Conservation (phyloP, 73 alveolate species). For the Paramecium sexaurelia region DNA sequence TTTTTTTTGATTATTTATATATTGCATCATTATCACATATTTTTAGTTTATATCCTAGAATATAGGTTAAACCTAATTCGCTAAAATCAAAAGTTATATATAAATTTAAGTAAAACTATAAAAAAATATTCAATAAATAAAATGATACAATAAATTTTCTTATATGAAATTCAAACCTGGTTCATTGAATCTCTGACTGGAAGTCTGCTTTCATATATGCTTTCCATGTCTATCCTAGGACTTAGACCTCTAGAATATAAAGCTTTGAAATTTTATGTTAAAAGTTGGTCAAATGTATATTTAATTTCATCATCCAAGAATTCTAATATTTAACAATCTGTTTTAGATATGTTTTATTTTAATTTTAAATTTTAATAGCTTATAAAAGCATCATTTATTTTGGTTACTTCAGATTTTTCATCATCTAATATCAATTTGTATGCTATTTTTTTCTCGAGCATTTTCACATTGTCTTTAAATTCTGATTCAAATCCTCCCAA, state of each 20-base stretch:
- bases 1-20: no score
- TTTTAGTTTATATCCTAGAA: no score
- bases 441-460: not conserved
- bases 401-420: slow-evolving; percentile 22
- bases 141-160: not conserved
- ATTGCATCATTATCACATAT: no score
- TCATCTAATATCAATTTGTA: slow-evolving; percentile 20
- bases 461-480: not conserved
- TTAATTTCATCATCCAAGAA: not conserved
- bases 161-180: not conserved
- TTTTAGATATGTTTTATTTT: not conserved
- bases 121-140: not conserved
- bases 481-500: not conserved
- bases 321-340: not conserved
- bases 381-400: not conserved
- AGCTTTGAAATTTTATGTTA: not conserved
- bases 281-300: not conserved
- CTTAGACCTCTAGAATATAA: not conserved
- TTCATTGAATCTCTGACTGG: not conserved
- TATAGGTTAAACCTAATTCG: no score
- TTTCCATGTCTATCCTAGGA: not conserved
- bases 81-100: no score
- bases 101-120: no score
- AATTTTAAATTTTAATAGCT: not conserved
- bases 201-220: not conserved